Base-by-base conservation (phyloP, 202 grass and related monocot genomes). In the Alloteropsis angusta region DNA sequence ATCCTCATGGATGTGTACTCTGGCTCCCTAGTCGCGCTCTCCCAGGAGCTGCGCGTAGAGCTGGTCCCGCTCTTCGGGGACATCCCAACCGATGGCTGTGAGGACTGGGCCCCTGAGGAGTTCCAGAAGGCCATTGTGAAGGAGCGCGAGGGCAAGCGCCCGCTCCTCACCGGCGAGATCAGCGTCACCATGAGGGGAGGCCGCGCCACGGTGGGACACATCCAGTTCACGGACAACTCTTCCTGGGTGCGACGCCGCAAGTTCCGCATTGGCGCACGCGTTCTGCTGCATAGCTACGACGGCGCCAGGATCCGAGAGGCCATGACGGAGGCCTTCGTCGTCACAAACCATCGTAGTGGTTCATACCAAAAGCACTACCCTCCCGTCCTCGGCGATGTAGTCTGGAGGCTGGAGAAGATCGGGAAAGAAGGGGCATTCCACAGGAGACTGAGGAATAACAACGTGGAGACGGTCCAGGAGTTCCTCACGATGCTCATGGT, bases 391-490 rank as follows among this genome's bases (percentile, higher is more conserved):
- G 1, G 0, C 12, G 94, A 97, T 39, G 79, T 84, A 3, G 91
- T 97, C 18, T 97, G 94, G 91, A 73, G 94, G 17, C 79, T 97
- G 11, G 85, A 97, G 57, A 88, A 60, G 69, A 92, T 97, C 2
- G 84, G 79, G 5, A 93, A 90, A 26, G 82, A 83, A 0, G 91
- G 90, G 0, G 72, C 63, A 2, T 84, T 90, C 75, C 91, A 93
- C 67, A 38, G 8, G 36, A 93, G 80, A 23, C 87, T 97, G 9
- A 19, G 7, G 0, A n/a, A 10, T 30, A 63, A 0, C 4, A 67
- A 55, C 0, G 41, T 97, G 26, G 10, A 5, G 6, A 97, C 48
- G 0, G 91, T 93, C 3, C 80, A 86, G 46, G 91, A 93, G 6
- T 97, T 97, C 75, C 6, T 90, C 44, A 54, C 65, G 58, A 71